Evolutionary conservation across 2,329 filamentous ascomycete genomes (phyloP).

Genomic region (Curvularia verruculosa): DNA sequence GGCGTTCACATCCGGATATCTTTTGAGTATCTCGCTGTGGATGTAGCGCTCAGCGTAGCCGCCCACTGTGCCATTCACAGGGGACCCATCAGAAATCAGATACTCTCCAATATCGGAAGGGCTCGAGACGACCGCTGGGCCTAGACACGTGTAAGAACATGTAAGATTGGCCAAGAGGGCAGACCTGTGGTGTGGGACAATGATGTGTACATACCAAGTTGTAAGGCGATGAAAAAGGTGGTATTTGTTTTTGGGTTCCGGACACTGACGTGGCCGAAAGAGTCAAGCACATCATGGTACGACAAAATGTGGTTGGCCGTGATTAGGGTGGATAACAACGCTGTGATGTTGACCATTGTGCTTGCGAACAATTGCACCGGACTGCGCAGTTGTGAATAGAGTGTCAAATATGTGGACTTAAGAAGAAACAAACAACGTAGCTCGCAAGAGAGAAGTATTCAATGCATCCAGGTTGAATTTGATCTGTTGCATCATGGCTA

Average conservation of each 20-base stretch:
- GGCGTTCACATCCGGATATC: slow-evolving; percentile 50
- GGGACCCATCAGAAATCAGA: slow-evolving; percentile 44
- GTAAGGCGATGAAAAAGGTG: slow-evolving; percentile 51
- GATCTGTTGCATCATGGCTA: slow-evolving; percentile 9
- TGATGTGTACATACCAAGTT: slow-evolving; percentile 18
- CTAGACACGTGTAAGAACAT: neutral
- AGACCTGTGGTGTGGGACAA: neutral
- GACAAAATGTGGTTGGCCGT: slow-evolving; percentile 58
- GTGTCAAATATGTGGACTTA: neutral
- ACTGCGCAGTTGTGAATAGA: neutral
- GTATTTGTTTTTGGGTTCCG: slow-evolving; percentile 53
- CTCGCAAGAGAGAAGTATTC: neutral
- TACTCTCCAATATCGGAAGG: slow-evolving; percentile 54
- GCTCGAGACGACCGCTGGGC: slow-evolving; percentile 7
- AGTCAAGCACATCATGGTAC: slow-evolving; percentile 57
- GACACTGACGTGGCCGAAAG: slow-evolving; percentile 60
- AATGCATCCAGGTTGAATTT: neutral
- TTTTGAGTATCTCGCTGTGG: slow-evolving; percentile 54
- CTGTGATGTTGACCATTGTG: slow-evolving; percentile 35
- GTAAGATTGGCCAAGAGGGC: neutral
- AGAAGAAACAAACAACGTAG: too few relatives aligned
- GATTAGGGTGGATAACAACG: slow-evolving; percentile 43
- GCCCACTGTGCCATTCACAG: slow-evolving; percentile 38
- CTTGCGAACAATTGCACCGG: neutral
- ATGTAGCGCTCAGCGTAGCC: slow-evolving; percentile 54